Percentiles rank a stretch among this genome's conserved stretches.
Conservation (phyloP, 176 grass and related monocot species). For the Oryza longistaminata region DNA sequence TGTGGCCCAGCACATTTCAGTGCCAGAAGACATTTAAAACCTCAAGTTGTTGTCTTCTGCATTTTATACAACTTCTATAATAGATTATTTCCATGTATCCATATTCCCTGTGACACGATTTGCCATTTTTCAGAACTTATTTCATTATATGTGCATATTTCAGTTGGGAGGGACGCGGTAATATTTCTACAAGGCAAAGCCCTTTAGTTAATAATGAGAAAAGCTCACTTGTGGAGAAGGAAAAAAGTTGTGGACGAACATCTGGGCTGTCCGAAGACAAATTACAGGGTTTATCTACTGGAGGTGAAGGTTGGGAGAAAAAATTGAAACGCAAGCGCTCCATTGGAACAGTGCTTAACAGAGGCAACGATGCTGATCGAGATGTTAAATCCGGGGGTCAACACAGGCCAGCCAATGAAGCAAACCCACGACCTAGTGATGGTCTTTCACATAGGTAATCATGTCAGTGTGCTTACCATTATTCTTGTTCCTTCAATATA, state of each 20-base stretch:
- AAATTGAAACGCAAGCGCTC: slow-evolving; percentile 73
- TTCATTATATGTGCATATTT: slow-evolving; percentile 18
- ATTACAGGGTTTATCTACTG: slow-evolving; percentile 55
- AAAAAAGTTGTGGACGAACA: slow-evolving; percentile 51
- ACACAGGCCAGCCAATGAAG: slow-evolving; percentile 48
- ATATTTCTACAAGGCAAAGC: slow-evolving; percentile 55
- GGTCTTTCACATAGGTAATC: slow-evolving; percentile 42
- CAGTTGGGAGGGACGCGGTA: slow-evolving; percentile 69
- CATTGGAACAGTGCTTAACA: slow-evolving; percentile 71
- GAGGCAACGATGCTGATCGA: slow-evolving; percentile 57
- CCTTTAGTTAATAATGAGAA: slow-evolving; percentile 52
- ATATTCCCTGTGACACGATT: background rate
- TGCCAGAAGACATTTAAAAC: background rate
- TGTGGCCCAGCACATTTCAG: background rate
- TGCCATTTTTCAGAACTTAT: background rate
- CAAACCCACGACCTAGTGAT: slow-evolving; percentile 40
- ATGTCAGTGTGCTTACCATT: background rate
- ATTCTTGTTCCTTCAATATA: slow-evolving; percentile 7
- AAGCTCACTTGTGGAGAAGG: slow-evolving; percentile 58
- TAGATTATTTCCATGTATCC: background rate
- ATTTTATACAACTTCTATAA: background rate
- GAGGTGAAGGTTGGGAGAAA: slow-evolving; percentile 74
- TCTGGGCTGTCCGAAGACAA: slow-evolving; percentile 64
- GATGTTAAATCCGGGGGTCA: slow-evolving; percentile 52
- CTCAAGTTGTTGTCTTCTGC: background rate